These are phyloP conservation scores for Sextonia rubra DNA, from an alignment of 164 flowering plant genomes.

Conservation along the genomic window DNA sequence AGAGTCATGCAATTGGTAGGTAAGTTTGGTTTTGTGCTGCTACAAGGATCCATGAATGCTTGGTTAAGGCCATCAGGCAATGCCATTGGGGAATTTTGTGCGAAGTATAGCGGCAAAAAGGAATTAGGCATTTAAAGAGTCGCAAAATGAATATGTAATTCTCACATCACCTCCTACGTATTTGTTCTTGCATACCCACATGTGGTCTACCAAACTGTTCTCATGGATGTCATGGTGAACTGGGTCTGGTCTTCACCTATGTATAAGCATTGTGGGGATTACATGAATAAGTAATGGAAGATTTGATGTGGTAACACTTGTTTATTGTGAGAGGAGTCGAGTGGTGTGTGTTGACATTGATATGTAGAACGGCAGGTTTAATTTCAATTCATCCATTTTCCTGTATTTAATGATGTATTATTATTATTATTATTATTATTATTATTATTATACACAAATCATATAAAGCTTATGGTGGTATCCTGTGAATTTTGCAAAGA, in stretches of 20 bases:
- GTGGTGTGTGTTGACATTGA: neutral
- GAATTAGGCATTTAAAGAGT: neutral
- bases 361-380: neutral
- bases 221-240: neutral
- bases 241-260: neutral
- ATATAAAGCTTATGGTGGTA: no score
- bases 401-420: no score
- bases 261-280: no score
- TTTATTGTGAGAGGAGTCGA: neutral
- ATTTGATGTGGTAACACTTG: neutral
- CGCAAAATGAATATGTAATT: neutral
- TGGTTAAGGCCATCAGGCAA: no score
- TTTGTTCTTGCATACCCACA: neutral
- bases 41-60: no score
- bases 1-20: neutral
- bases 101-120: neutral
- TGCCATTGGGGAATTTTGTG: no score
- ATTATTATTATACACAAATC: no score
- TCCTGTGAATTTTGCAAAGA: no score
- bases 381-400: no score
- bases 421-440: no score
- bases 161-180: neutral
- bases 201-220: neutral
- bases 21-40: no score
- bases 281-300: neutral